Evolutionary conservation across 176 grass and related monocot genomes (phyloP), one percentile per base, ranked within the genome.

Genomic region (Echinochloa phyllopogon): DNA sequence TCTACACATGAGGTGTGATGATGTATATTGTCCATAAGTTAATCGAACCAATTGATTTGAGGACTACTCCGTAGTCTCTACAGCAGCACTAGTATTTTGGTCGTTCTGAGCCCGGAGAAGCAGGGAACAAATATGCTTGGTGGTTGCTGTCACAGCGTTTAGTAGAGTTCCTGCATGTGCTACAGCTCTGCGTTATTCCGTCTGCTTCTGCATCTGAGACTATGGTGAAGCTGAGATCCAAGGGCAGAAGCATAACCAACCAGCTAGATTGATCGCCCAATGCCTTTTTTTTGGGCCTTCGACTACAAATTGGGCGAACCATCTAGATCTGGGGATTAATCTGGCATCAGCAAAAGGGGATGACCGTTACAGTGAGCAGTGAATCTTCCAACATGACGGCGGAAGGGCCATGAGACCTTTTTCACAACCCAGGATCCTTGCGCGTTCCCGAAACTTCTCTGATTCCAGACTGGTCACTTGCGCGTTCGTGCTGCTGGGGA

Each of bases 1-100:
- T 51, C 11, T 74, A 50, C 41, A 62, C 14, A 14, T 27, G 55
- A 27, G 49, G 39, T 33, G 49, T 21, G 73, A 58, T 76, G 36
- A 75, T 75, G 14, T 15, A 75, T 75, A 23, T 15, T 75, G 73
- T 56, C 18, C 50, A 75, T 75, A 75, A n/a, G 18, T 23, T 24
- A 58, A 57, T 40, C 4, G 73, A 76, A 36, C 10, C 72, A 58
- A 57, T 38, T 65, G 62, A 3, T 33, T 33, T 37, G 62, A 38
- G 29, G 10, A 60, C 56, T 49, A n/a, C n/a, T n/a, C n/a, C n/a
- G n/a, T n/a, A 49, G 14, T 5, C 14, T 51, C 14, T 59, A 2
- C 18, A 64, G 61, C 61, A 64, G 61, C 61, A 64, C 29, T 64
- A 36, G 23, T 36, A 18, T 1, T 40, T 36, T 20, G 29, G 29